Evolutionary conservation across 257 asterid species (phyloP), one percentile per base, ranked within the genome.

Genomic region (Eucommia ulmoides): DNA sequence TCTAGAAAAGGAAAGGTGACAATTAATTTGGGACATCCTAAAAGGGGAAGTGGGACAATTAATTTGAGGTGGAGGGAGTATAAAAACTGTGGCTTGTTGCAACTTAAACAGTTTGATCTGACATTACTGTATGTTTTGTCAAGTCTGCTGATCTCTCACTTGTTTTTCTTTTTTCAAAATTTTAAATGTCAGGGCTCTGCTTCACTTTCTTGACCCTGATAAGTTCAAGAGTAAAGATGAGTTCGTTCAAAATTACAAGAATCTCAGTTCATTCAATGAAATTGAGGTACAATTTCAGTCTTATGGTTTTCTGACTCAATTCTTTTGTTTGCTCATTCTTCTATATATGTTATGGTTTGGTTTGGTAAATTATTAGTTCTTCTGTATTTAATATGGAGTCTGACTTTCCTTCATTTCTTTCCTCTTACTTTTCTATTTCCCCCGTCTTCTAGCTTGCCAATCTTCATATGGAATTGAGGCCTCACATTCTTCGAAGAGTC

Each of bases 381-480:
- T n/a, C n/a, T n/a, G n/a, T n/a, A n/a, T n/a, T n/a, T n/a, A n/a
- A n/a, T n/a, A n/a, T n/a, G n/a, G n/a, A n/a, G n/a, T n/a, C n/a
- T n/a, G n/a, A n/a, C n/a, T n/a, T n/a, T n/a, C n/a, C n/a, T n/a
- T n/a, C 38, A 29, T 29, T 29, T 29, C 12, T 29, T 29, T 29
- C 8, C 38, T 29, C 12, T 5, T 29, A 12, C 38, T 29, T 5
- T 29, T n/a, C n/a, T n/a, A n/a, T n/a, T n/a, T n/a, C n/a, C n/a
- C n/a, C 16, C 52, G 60, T 52, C 24, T 35, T 65, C 57, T 65
- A 91, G 97, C 99, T 91, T 74, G 75, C 87, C 17, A 87, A 87
- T 74, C 95, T 91, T 78, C 99, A 91, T 72, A 77, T 67, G 93
- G 99, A 91, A 69, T 67, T 91, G 78, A 81, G 97, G 77, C 99